Evolutionary conservation across 768 basidiomycete species (phyloP).

Genomic region (Agrocybe pediades): DNA sequence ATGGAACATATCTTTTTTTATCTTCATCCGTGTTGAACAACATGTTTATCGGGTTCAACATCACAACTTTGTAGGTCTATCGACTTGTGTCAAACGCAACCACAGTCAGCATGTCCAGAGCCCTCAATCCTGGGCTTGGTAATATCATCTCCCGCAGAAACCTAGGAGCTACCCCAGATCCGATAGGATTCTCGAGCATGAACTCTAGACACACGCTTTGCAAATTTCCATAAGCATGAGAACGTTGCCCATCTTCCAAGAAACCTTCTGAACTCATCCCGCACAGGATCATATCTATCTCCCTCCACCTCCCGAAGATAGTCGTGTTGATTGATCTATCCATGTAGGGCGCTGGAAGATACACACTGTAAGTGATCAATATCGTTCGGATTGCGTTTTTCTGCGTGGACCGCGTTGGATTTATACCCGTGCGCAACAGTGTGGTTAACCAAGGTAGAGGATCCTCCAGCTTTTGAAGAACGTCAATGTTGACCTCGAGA

Average conservation of each 20-base stretch:
- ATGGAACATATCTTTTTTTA: background rate
- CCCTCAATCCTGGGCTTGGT: constrained; percentile 25
- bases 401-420: constrained; percentile 7
- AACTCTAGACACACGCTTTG: constrained; percentile 27
- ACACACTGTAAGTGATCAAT: constrained; percentile 25
- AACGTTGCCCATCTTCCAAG: background rate
- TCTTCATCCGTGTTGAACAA: background rate
- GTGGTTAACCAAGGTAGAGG: constrained; percentile 29
- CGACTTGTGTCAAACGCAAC: constrained; percentile 30
- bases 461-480: constrained; percentile 28
- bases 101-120: constrained; percentile 19
- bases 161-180: constrained; percentile 28
- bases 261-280: constrained; percentile 7
- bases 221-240: constrained; percentile 22
- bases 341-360: constrained; percentile 32
- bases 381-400: constrained; percentile 18
- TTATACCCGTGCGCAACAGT: constrained; percentile 22
- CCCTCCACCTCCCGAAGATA: constrained; percentile 26
- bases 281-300: constrained; percentile 25
- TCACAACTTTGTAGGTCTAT: constrained; percentile 1
- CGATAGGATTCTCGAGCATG: constrained; percentile 31
- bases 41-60: background rate
- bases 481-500: constrained; percentile 27
- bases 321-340: constrained; percentile 26
- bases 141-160: constrained; percentile 30